These are phyloP conservation scores for Phialophora verrucosa DNA, from an alignment of 2,329 filamentous ascomycete species.

Conservation along the genomic window DNA sequence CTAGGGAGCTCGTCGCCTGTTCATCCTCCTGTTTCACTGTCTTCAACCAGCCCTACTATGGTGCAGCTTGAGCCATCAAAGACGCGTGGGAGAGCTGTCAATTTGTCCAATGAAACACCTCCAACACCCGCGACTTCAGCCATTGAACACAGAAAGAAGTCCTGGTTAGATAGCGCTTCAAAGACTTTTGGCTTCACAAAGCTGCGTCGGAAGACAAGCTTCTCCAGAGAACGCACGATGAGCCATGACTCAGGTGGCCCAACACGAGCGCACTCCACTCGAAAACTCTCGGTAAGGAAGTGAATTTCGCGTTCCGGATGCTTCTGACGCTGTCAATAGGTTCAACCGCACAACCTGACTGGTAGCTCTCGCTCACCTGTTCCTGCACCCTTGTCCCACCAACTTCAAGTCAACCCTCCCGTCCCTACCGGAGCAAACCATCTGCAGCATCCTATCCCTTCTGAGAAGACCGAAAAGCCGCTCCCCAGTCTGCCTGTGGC, in stretches of 20 bases:
- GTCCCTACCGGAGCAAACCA: constrained; percentile 4
- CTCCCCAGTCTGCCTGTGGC: constrained; percentile 42
- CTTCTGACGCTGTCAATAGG: constrained; percentile 7
- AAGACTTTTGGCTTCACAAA: constrained; percentile 22
- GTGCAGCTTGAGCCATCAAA: not conserved
- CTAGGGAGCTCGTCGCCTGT: constrained; percentile 1
- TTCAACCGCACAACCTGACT: constrained; percentile 16
- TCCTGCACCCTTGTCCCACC: constrained; percentile 10
- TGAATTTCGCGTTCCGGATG: not conserved
- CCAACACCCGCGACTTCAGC: constrained; percentile 4
- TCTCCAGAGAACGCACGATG: not conserved
- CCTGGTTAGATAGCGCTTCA: constrained; percentile 26
- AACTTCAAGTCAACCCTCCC: constrained; percentile 28
- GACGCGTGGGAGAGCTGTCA: not conserved
- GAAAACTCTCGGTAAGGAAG: constrained; percentile 17
- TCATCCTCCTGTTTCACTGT: constrained; percentile 3
- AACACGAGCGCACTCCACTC: not conserved
- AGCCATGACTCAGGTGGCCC: not conserved
- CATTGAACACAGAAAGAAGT: constrained; percentile 14
- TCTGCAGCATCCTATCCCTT: not conserved
- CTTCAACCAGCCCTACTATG: not conserved
- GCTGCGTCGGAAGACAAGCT: constrained; percentile 17
- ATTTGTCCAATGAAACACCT: constrained; percentile 4
- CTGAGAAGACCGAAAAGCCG: constrained; percentile 38
- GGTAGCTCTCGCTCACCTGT: constrained; percentile 16